Evolutionary conservation across 768 basidiomycete genomes (phyloP).

Genomic region (Tubosaeta brunneosetosa): DNA sequence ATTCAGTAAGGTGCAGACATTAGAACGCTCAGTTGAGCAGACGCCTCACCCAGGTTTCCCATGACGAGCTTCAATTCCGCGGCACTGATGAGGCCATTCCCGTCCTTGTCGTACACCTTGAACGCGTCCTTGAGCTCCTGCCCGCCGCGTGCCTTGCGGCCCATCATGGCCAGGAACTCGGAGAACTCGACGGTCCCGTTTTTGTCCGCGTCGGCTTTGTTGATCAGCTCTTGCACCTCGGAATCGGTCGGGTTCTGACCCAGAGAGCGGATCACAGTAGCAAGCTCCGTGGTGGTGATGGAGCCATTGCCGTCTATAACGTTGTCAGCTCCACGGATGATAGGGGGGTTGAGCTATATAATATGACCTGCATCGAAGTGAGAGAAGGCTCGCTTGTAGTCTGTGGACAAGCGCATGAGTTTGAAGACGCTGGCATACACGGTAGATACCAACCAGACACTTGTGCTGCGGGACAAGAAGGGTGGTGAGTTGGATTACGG

Average conservation of each 20-base stretch:
- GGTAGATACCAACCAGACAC: constrained; percentile 63
- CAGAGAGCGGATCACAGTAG: constrained; percentile 89
- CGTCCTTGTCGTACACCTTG: constrained; percentile 96
- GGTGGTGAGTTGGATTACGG: neutral
- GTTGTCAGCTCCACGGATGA: neutral
- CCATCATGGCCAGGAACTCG: constrained; percentile 83
- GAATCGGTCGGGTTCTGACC: constrained; percentile 92
- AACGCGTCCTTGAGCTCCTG: constrained; percentile 97
- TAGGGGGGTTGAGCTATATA: neutral
- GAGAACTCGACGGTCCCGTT: constrained; percentile 85
- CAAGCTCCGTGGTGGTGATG: constrained; percentile 86
- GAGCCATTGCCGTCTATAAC: constrained; percentile 82
- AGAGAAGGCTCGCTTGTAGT: constrained; percentile 99
- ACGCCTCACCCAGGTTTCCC: constrained; percentile 71
- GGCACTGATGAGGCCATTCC: constrained; percentile 83
- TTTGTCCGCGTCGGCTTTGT: constrained; percentile 86
- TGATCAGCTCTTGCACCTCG: constrained; percentile 93
- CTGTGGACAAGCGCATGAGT: constrained; percentile 36
- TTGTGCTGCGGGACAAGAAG: constrained; percentile 81
- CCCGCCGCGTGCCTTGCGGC: constrained; percentile 85
- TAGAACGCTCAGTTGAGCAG: neutral
- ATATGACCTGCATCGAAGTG: constrained; percentile 98
- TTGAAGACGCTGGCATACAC: neutral
- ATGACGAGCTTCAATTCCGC: constrained; percentile 88
- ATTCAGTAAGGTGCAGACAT: constrained; percentile 3